Evolutionary conservation across 257 asterid genomes (phyloP), one percentile per base, ranked within the genome.

Genomic region (Nemophila menziesii): DNA sequence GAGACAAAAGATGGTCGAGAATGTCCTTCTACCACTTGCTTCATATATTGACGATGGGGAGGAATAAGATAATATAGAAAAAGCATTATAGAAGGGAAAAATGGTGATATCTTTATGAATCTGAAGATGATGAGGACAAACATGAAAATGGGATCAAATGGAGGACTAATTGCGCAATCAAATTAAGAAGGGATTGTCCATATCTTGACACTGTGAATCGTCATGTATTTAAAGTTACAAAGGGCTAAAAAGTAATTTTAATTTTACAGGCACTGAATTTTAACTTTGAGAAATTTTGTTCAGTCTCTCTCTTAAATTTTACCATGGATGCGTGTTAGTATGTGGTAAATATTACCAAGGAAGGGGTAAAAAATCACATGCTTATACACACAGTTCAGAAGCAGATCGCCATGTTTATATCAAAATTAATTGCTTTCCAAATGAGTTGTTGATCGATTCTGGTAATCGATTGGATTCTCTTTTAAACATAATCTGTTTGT

Each of bases 301-400:
- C 97, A 0, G 95, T 87, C 19, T 87, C 97, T 27, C 92, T 87
- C 14, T 77, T 92, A 45, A 87, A 87, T 68, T 59, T 87, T 80
- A 87, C 83, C 41, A 93, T 87, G 33, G 83, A 83, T 60, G 97
- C 93, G 10, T 87, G 97, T 65, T 68, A 66, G 93, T 83, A 48
- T 87, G 97, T 48, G 97, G 97, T 44, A 87, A 83, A 62, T 87
- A 87, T 70, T 87, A 54, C 70, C 97, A 87, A 67, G 97, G 97
- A 58, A 87, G 97, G 72, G 93, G 97, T 33, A 82, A 64, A 22
- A 87, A 83, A 58, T 87, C 97, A 39, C 92, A 80, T 66, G 97
- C 95, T 39, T 87, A 83, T 62, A 87, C 95, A 20, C 97, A 87
- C 48, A 87, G 97, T 61, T 92, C 80, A 48, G 97, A 87, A 71